Percentiles rank a stretch among this genome's conserved stretches.
Evolutionary conservation across 768 basidiomycete species (phyloP).

Genomic region (Hirschioporus abietinus): DNA sequence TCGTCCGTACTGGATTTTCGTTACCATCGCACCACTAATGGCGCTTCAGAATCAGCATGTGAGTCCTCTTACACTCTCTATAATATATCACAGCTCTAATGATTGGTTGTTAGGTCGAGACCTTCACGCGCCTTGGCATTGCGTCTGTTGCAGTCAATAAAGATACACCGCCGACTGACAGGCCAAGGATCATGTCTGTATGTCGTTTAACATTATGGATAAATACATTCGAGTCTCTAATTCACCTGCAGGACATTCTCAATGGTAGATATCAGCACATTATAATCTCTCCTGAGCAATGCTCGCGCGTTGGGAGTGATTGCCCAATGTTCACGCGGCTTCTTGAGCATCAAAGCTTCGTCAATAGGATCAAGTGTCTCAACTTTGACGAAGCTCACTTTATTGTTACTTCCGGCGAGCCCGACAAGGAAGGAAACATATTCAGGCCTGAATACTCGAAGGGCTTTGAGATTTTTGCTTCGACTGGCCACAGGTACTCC

Average conservation of each 20-base stretch:
- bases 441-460: neutral
- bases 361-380: neutral
- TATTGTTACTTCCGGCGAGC: neutral
- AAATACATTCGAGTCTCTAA: neutral
- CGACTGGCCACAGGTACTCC: neutral
- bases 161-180: constrained; percentile 14
- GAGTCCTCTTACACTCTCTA: neutral
- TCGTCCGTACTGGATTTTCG: constrained; percentile 10
- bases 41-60: neutral
- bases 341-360: neutral
- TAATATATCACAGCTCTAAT: neutral
- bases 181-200: neutral
- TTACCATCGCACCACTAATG: constrained; percentile 3
- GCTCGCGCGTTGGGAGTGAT: neutral
- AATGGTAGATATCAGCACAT: neutral
- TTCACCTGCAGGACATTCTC: neutral
- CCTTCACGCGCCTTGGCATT: constrained; percentile 17
- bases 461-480: neutral
- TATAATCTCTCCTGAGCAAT: neutral
- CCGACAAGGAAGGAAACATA: neutral
- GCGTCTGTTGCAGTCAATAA: constrained; percentile 20
- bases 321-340: neutral
- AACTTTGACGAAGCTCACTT: neutral
- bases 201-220: neutral
- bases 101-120: constrained; percentile 12